A percentile compares a stretch with the other conserved stretches of the same genome.
phyloP scores from a whole-genome alignment of 257 asterid species.

The Cinchona pubescens region DNA sequence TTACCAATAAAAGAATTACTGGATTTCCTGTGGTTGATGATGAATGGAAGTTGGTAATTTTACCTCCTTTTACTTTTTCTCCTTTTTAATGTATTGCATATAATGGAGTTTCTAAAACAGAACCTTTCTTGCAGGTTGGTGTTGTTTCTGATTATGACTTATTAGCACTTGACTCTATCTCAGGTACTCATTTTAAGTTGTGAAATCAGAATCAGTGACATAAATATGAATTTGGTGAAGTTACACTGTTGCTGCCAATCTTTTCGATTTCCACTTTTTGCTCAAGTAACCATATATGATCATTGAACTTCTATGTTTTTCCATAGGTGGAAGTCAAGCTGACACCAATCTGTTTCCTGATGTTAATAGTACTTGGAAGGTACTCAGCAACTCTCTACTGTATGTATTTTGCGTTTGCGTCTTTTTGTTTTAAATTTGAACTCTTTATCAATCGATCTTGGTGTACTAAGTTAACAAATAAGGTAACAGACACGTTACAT shows the following conservation, averaged over 20 bases:
- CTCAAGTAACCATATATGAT: background rate
- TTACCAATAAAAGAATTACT: slow-evolving; percentile 78
- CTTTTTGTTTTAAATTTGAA: background rate
- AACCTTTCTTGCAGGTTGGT: slow-evolving; percentile 57
- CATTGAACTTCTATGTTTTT: slow-evolving; percentile 3
- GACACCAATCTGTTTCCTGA: slow-evolving; percentile 81
- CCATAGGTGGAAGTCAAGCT: slow-evolving; percentile 60
- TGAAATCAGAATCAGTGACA: background rate
- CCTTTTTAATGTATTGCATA: background rate
- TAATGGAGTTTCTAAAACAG: slow-evolving; percentile 2
- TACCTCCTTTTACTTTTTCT: background rate
- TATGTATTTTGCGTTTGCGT: background rate
- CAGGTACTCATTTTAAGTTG: slow-evolving; percentile 48
- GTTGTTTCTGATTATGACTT: slow-evolving; percentile 92
- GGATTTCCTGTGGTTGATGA: slow-evolving; percentile 94
- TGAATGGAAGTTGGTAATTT: slow-evolving; percentile 83
- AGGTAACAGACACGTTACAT: background rate
- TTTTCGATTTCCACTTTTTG: slow-evolving; percentile 5
- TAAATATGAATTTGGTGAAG: background rate
- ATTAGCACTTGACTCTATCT: slow-evolving; percentile 80
- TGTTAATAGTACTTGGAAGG: slow-evolving; percentile 89
- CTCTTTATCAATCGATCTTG: background rate
- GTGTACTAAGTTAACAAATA: background rate
- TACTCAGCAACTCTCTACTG: background rate
- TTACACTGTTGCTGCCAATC: background rate